phyloP scores from a whole-genome alignment of 352 stramenopile genomes.

The Globisporangium nunn region DNA sequence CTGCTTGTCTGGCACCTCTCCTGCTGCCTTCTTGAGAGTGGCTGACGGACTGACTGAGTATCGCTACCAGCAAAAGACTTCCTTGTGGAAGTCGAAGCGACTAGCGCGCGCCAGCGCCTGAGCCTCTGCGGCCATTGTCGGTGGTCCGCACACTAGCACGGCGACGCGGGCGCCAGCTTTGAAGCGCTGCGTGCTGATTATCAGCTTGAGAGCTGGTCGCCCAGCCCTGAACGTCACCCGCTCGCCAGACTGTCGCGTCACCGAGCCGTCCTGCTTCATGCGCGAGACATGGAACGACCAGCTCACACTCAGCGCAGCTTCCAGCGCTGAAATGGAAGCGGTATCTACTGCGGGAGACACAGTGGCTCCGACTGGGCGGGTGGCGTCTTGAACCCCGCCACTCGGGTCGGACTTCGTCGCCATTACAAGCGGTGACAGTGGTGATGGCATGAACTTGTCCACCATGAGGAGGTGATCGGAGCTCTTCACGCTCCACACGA shows the following conservation, averaged over 20 bases:
- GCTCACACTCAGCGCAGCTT: slow-evolving; percentile 32
- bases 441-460: slow-evolving; percentile 44
- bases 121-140: slow-evolving; percentile 61
- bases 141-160: slow-evolving; percentile 66
- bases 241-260: slow-evolving; percentile 48
- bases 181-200: slow-evolving; percentile 67
- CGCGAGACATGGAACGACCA: slow-evolving; percentile 64
- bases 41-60: background rate
- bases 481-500: slow-evolving; percentile 58
- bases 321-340: slow-evolving; percentile 1
- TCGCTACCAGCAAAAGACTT: slow-evolving; percentile 73
- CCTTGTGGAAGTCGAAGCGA: slow-evolving; percentile 79
- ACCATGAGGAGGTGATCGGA: slow-evolving; percentile 64
- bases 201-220: slow-evolving; percentile 54
- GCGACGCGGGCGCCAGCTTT: slow-evolving; percentile 39
- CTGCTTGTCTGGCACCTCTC: background rate
- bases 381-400: slow-evolving; percentile 35
- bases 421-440: slow-evolving; percentile 18
- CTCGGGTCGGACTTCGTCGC: slow-evolving; percentile 26
- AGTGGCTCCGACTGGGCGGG: slow-evolving; percentile 19
- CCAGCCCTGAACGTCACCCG: slow-evolving; percentile 41
- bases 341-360: background rate
- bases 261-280: slow-evolving; percentile 29
- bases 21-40: background rate
- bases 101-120: slow-evolving; percentile 55